phyloP scores from a whole-genome alignment of 2,329 filamentous ascomycete genomes.

The Colletotrichum kahawae region DNA sequence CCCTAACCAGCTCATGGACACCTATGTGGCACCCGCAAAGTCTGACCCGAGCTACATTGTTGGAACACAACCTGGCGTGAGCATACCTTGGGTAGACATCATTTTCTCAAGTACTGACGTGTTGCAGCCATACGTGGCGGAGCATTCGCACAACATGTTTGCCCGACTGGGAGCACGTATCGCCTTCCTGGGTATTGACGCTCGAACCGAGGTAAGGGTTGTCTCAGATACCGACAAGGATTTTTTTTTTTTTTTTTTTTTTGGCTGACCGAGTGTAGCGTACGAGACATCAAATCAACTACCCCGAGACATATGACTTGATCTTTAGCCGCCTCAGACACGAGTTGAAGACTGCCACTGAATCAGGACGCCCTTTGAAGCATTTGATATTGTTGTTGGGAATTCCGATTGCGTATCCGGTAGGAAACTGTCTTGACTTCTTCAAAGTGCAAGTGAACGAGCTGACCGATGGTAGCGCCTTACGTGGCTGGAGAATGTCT shows the following conservation, averaged over 20 bases:
- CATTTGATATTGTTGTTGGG: conserved; percentile 89
- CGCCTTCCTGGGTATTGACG: conserved; percentile 88
- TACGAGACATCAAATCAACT: conserved; percentile 93
- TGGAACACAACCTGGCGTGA: conserved; percentile 74
- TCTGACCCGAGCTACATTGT: conserved; percentile 78
- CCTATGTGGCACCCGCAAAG: conserved; percentile 67
- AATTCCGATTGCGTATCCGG: conserved; percentile 84
- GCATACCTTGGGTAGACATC: conserved; percentile 62
- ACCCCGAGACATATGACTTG: conserved; percentile 85
- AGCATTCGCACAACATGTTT: conserved; percentile 87
- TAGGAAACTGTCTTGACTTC: conserved; percentile 49
- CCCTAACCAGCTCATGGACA: conserved; percentile 73
- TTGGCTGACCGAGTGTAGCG: conserved; percentile 49
- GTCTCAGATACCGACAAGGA: neutral
- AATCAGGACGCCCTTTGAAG: conserved; percentile 76
- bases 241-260: neutral
- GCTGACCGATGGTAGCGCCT: conserved; percentile 61
- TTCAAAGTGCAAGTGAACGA: neutral
- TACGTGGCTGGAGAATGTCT: conserved; percentile 95
- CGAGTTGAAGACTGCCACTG: conserved; percentile 74
- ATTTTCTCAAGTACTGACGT: conserved; percentile 44
- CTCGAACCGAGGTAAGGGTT: conserved; percentile 76
- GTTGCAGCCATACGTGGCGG: conserved; percentile 83
- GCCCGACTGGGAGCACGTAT: conserved; percentile 82
- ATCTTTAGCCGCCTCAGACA: conserved; percentile 78